These are phyloP conservation scores for Farysia itapuensis DNA, from an alignment of 1,284 basidiomycete genomes.

Conservation along the genomic window DNA sequence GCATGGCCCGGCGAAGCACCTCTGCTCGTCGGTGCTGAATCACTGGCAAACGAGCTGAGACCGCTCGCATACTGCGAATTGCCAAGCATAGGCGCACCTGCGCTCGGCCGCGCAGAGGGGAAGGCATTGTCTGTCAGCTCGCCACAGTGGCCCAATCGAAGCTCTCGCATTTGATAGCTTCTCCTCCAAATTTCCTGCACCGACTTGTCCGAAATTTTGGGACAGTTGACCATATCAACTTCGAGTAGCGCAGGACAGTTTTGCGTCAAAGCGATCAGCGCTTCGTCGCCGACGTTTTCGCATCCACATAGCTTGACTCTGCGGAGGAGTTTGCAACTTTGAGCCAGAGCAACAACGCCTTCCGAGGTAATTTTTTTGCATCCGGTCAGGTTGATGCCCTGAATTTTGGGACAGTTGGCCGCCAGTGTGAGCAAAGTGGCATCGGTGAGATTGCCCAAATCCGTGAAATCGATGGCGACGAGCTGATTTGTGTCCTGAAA, in stretches of 20 bases:
- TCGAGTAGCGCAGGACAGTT: conserved; percentile 85
- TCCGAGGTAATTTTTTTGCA: conserved; percentile 79
- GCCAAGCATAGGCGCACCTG: conserved; percentile 28
- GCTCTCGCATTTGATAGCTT: conserved; percentile 81
- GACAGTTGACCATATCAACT: conserved; percentile 85
- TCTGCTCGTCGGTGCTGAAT: conserved; percentile 37
- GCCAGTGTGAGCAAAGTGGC: conserved; percentile 44
- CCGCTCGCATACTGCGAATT: conserved; percentile 9
- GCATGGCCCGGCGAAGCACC: conserved; percentile 29
- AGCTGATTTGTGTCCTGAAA: conserved; percentile 74
- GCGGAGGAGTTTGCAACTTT: conserved; percentile 75
- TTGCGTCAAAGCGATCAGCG: conserved; percentile 39
- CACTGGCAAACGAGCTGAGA: conserved; percentile 1
- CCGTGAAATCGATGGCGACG: conserved; percentile 82
- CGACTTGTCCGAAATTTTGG: conserved; percentile 74
- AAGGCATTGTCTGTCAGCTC: conserved; percentile 83
- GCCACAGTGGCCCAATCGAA: conserved; percentile 78
- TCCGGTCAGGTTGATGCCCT: conserved; percentile 87
- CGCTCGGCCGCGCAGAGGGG: conserved; percentile 65
- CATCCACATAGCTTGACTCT: conserved; percentile 60
- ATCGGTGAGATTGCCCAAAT: conserved; percentile 59
- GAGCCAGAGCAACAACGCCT: conserved; percentile 78
- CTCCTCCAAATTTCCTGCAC: conserved; percentile 82
- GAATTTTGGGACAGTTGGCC: conserved; percentile 71
- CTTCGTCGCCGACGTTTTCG: conserved; percentile 42